Conservation (phyloP, 1,284 basidiomycete species). For the Ceratobasidium sp. region DNA sequence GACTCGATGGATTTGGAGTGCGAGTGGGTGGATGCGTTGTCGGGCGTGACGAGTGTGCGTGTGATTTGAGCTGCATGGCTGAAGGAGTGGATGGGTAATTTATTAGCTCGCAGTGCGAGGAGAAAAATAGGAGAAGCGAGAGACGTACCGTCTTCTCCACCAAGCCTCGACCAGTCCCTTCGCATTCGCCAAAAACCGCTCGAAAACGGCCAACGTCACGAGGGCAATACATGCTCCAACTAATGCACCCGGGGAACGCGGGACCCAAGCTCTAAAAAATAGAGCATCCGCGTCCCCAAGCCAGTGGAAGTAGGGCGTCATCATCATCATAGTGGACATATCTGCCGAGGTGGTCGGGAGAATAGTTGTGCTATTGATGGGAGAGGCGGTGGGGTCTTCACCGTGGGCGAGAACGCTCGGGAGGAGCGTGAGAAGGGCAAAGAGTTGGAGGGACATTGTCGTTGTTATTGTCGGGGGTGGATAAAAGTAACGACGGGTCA, state of each 20-base stretch:
- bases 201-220: conserved; percentile 71
- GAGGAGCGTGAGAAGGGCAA: conserved; percentile 14
- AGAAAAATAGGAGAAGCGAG: not conserved
- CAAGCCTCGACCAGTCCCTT: conserved; percentile 43
- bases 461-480: not conserved
- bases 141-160: conserved; percentile 44
- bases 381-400: not conserved
- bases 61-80: not conserved
- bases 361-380: not conserved
- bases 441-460: not conserved
- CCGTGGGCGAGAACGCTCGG: conserved; percentile 20
- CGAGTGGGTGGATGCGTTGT: conserved; percentile 36
- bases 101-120: not conserved
- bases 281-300: conserved; percentile 65
- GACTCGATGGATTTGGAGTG: conserved; percentile 36
- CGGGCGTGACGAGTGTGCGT: conserved; percentile 24
- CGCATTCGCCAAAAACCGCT: conserved; percentile 53
- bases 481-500: not conserved
- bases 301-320: conserved; percentile 76
- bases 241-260: conserved; percentile 71
- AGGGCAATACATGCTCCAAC: conserved; percentile 79
- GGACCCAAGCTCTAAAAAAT: conserved; percentile 74
- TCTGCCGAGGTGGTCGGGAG: not conserved
- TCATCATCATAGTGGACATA: conserved; percentile 50
- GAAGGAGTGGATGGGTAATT: not conserved